Evolutionary conservation across 306 rosid species (phyloP), one percentile per base, ranked within the genome.

Genomic region (Potentilla sterilis): DNA sequence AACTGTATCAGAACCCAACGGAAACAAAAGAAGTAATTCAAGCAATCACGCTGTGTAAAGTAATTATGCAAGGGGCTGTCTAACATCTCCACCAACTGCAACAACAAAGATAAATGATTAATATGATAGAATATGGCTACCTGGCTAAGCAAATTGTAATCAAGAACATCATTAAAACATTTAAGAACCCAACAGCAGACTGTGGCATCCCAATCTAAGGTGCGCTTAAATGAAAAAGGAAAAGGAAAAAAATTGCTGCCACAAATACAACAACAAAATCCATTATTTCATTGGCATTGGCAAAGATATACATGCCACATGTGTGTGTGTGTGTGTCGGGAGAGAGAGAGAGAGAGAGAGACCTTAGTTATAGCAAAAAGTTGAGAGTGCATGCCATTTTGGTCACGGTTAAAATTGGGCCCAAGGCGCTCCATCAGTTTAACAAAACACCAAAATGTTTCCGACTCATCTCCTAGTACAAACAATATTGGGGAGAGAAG

Each of bases 351-450:
- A 76, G 75, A 68, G 79, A 78, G 75, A 69, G 35, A 61, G 65
- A 96, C 99, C 99, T 96, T 96, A 12, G 93, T 90, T 82, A 96
- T 80, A n/a, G 99, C 93, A 89, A 96, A 96, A 55, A 96, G 98
- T 83, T 96, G 99, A 75, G 98, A 90, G 82, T 96, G 99, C 99
- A 96, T 96, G 86, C 99, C 99, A 59, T 87, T 96, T 83, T 96
- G 99, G 82, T 96, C 98, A 49, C 98, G 99, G 77, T 96, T 96
- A 79, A 96, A 96, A 86, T 96, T 96, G 70, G 99, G 97, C 78
- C 99, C 99, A 28, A 96, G 92, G 48, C 97, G 96, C 77, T 89
- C 97, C 99, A 96, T 88, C 69, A 96, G 82, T 22, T 93, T 88
- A 79, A 88, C 98, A 82, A 96, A 96, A 85, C 98, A 96, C 99